phyloP scores from a whole-genome alignment of 108 stramenopile species.

The Skeletonema potamos region DNA sequence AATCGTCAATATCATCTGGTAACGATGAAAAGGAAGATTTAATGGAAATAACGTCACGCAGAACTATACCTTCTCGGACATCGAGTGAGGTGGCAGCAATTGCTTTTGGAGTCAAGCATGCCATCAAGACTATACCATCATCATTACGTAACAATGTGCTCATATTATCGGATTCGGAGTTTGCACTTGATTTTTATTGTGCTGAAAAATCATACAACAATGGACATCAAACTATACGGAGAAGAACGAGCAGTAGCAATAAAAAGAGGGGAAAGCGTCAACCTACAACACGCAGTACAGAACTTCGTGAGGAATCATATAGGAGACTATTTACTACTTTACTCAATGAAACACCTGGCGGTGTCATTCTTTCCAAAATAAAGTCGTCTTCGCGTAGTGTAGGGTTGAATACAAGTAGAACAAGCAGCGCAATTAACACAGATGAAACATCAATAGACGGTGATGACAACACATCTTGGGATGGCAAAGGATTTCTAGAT shows the following conservation, averaged over 20 bases:
- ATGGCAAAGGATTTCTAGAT: constrained; percentile 39
- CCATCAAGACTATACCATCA: constrained; percentile 18
- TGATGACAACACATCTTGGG: constrained; percentile 5
- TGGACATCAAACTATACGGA: neutral
- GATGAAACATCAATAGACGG: neutral
- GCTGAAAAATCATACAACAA: neutral
- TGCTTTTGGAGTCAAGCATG: constrained; percentile 33
- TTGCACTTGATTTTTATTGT: constrained; percentile 25
- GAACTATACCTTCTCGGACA: constrained; percentile 13
- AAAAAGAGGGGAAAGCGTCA: neutral
- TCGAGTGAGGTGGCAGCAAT: constrained; percentile 42
- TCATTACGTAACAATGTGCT: constrained; percentile 10
- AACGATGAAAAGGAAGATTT: constrained; percentile 6
- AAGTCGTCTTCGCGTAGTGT: constrained; percentile 39
- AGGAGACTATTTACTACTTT: constrained; percentile 14
- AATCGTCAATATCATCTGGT: neutral
- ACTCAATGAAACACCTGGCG: constrained; percentile 16
- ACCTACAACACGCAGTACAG: neutral
- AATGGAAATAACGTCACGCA: constrained; percentile 17
- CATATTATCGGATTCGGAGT: constrained; percentile 42
- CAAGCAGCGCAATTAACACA: neutral
- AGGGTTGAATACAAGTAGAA: neutral
- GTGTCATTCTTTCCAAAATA: constrained; percentile 35
- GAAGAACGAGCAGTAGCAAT: neutral
- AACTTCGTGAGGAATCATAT: constrained; percentile 25